Conservation (phyloP, 495 filamentous ascomycete species). For the Amorphotheca resinae region DNA sequence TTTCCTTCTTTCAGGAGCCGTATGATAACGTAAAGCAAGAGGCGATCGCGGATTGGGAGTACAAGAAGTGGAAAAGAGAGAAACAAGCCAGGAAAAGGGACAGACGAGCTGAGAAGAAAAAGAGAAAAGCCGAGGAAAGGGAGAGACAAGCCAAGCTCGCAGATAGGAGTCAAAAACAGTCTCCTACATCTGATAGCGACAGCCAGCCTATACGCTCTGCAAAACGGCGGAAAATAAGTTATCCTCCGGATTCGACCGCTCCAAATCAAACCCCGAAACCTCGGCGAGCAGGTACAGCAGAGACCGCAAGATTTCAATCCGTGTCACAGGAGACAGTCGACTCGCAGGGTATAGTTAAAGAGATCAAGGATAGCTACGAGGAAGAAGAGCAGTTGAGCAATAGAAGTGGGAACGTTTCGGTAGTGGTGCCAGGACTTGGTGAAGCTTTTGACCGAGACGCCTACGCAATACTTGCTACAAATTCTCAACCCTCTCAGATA, state of each 20-base stretch:
- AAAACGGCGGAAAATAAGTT: constrained; percentile 9
- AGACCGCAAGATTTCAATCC: constrained; percentile 8
- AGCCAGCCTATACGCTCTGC: constrained; percentile 6
- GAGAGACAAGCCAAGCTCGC: neutral
- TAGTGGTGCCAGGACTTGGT: constrained; percentile 8
- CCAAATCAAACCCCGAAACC: constrained; percentile 2
- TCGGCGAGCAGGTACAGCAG: constrained; percentile 3
- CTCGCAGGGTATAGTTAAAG: neutral
- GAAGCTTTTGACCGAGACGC: constrained; percentile 12
- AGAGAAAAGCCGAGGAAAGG: neutral
- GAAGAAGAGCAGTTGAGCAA: constrained; percentile 7
- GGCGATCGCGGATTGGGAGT: constrained; percentile 12
- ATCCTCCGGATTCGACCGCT: neutral
- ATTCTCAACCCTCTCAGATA: constrained; percentile 9
- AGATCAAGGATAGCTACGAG: constrained; percentile 21
- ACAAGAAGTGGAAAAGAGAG: constrained; percentile 6
- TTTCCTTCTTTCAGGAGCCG: constrained; percentile 10
- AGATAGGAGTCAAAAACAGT: neutral
- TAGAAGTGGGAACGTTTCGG: neutral
- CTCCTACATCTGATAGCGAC: constrained; percentile 1
- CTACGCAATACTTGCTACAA: constrained; percentile 3
- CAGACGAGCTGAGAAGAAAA: neutral
- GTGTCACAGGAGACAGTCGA: constrained; percentile 5
- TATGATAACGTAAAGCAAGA: constrained; percentile 3
- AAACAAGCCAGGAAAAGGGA: neutral